These are phyloP conservation scores for Candida gorgasii DNA, from an alignment of 805 yeast genomes.

Conservation along the genomic window DNA sequence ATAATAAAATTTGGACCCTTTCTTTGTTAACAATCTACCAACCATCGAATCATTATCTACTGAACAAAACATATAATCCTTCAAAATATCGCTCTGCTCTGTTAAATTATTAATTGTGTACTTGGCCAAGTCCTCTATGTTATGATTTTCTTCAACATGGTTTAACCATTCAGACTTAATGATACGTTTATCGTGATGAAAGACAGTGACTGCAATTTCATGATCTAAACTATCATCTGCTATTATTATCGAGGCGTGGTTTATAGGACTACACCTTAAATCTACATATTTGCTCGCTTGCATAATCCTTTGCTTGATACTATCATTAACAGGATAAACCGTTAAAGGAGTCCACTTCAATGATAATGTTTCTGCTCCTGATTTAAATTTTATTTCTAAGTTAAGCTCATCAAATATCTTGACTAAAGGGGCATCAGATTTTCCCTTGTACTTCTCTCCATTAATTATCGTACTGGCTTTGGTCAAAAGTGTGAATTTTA, in stretches of 20 bases:
- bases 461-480: conserved; percentile 14
- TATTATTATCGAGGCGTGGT: not conserved
- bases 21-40: not conserved
- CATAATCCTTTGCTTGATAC: not conserved
- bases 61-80: conserved; percentile 1
- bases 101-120: not conserved
- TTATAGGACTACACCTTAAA: conserved; percentile 1
- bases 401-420: conserved; percentile 9
- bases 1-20: not conserved
- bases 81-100: not conserved
- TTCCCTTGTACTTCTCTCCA: conserved; percentile 13
- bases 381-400: conserved; percentile 12
- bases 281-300: not conserved
- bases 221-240: not conserved
- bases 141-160: not conserved
- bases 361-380: conserved; percentile 5
- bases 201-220: conserved; percentile 1
- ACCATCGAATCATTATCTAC: not conserved
- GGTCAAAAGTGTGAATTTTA: conserved; percentile 10
- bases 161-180: not conserved
- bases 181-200: not conserved
- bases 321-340: not conserved
- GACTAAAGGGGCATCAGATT: conserved; percentile 4
- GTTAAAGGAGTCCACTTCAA: conserved; percentile 14
- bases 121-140: not conserved